Evolutionary conservation across 2,329 filamentous ascomycete genomes (phyloP).

Genomic region (Saccharata proteae): DNA sequence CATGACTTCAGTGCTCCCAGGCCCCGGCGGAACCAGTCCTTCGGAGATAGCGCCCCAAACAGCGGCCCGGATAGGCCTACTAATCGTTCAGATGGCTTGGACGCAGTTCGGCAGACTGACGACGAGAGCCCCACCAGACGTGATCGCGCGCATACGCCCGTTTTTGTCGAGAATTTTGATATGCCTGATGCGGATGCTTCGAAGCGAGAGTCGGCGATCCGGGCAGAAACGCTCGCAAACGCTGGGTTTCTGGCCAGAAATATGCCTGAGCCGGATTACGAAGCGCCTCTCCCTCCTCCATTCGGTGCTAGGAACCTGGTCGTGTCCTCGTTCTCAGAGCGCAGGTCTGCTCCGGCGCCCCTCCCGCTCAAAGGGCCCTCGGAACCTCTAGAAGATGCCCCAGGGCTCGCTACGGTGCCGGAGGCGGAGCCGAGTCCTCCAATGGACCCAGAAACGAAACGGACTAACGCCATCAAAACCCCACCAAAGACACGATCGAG

Average conservation of each 20-base stretch:
- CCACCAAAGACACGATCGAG: constrained; percentile 23
- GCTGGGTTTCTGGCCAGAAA: constrained; percentile 29
- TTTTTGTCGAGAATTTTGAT: constrained; percentile 50
- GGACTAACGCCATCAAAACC: constrained; percentile 17
- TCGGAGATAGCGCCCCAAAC: no score
- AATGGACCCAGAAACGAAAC: neutral
- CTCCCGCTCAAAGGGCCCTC: constrained; percentile 1
- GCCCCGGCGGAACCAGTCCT: constrained; percentile 9
- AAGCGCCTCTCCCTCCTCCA: constrained; percentile 1
- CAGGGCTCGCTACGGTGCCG: constrained; percentile 4
- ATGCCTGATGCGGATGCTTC: constrained; percentile 32
- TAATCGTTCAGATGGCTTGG: no score
- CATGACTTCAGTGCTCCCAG: constrained; percentile 55
- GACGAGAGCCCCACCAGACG: constrained; percentile 23
- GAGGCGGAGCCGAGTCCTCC: constrained; percentile 6
- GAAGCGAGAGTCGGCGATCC: constrained; percentile 28
- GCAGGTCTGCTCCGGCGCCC: neutral
- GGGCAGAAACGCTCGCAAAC: constrained; percentile 36
- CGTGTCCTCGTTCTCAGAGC: no score
- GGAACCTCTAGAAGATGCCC: constrained; percentile 2
- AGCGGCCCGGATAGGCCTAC: no score
- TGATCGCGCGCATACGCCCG: constrained; percentile 40
- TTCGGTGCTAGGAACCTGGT: no score
- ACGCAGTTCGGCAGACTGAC: constrained; percentile 9
- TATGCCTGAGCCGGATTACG: constrained; percentile 2